These are phyloP conservation scores for Amoeboaphelidium protococcarum DNA, from an alignment of 371 early-diverging fungal genomes.

Conservation along the genomic window DNA sequence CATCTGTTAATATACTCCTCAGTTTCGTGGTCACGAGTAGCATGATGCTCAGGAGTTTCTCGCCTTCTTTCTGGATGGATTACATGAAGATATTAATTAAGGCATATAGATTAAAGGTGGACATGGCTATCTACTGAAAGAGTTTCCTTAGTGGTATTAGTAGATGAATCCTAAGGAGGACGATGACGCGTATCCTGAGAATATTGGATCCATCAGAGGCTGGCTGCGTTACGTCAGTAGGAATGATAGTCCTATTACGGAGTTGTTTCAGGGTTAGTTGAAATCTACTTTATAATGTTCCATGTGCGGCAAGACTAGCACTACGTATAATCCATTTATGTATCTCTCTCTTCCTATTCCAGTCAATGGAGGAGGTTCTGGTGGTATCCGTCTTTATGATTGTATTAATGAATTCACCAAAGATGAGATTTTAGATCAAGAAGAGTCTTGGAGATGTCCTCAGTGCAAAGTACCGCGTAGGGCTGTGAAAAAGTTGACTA, in stretches of 20 bases:
- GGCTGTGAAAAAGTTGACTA: conserved; percentile 41
- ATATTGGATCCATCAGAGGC: too few relatives aligned
- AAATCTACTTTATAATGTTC: conserved; percentile 4
- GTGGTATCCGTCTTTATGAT: conserved; percentile 28
- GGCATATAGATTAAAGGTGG: conserved; percentile 3
- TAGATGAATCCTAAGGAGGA: conserved; percentile 11
- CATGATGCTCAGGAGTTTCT: conserved; percentile 33
- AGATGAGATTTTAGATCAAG: conserved; percentile 55
- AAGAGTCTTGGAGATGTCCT: conserved; percentile 66
- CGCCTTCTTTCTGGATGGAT: conserved; percentile 16
- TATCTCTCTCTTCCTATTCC: conserved; percentile 80
- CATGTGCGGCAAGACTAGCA: conserved; percentile 30
- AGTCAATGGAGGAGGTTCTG: conserved; percentile 2
- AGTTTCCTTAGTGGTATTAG: conserved; percentile 2
- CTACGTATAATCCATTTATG: conserved; percentile 74
- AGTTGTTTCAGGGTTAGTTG: too few relatives aligned
- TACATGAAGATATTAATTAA: conserved; percentile 29
- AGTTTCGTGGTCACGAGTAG: conserved; percentile 23
- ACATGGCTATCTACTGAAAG: background rate
- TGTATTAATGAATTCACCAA: conserved; percentile 63
- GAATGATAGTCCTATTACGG: too few relatives aligned
- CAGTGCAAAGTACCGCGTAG: conserved; percentile 40
- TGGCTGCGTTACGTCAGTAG: too few relatives aligned
- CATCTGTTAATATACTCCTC: conserved; percentile 13
- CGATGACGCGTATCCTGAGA: too few relatives aligned